Base-by-base conservation (phyloP, 306 rosid genomes). In the Vigna reflexopilosa region DNA sequence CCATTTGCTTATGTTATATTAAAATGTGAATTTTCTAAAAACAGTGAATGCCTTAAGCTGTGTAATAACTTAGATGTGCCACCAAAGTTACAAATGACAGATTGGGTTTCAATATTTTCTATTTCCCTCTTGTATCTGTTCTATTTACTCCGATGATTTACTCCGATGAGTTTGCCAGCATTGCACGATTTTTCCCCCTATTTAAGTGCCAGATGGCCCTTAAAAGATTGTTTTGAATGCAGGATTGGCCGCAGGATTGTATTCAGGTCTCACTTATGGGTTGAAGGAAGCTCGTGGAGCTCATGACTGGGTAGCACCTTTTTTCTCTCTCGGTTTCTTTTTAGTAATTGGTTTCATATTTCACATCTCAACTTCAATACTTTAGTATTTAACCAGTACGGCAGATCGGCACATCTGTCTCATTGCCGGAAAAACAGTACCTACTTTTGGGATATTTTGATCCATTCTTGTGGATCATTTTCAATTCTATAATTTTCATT, bases 231-330 rank as follows among this genome's bases (percentile, higher is more conserved):
- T 75, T 48, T 62, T 54, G 28, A 70, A 38, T 80, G 80, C 83
- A 95, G 97, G 99, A 56, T 85, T 95, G 75, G 99, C 93, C 77
- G 98, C 98, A 19, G 99, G 99, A 50, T 56, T 95, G 67, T 93
- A 95, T 76, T 91, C 99, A 28, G 99, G 99, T 30, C 93, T 95
- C 57, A 92, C 97, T 6, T 93, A 95, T 82, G 99, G 98, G 22
- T 83, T 95, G 65, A 86, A 82, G 81, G 99, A 95, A 83, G 96
- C 96, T 79, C 94, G 98, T 24, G 99, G 99, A 20, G 77, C 89
- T 44, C 99, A 95, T 77, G 99, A 93, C 71, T 95, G 98, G 98
- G 98, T 94, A 89, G 22, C 67, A 22, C 38, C 32, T 66, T 42
- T 55, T 51, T 59, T 47, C n/a, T 10, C 28, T 32, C 14, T 5